Base-by-base conservation (phyloP, 768 basidiomycete genomes). In the Naematelia encephala region DNA sequence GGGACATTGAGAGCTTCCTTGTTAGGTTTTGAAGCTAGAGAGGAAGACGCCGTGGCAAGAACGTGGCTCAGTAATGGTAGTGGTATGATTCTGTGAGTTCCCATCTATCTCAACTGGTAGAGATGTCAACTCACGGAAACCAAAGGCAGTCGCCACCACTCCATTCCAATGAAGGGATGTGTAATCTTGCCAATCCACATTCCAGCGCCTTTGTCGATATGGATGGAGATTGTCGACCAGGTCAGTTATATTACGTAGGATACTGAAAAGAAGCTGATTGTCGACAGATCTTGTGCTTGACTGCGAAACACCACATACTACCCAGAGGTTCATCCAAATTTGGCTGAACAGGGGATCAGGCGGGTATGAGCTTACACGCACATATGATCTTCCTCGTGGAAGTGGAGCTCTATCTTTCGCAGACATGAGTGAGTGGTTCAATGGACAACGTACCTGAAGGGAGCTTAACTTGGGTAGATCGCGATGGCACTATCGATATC, bases 401-500 rank as follows among this genome's bases (percentile, higher is more conserved):
- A 81, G 85, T 3, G 91, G 90, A 63, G 79, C 86, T 0, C 83
- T 98, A 25, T 83, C 87, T 0, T 98, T 99, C 66, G 91, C 88
- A 42, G 94, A 99, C 64, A 83, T 98, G 64, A 89, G 92, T 90
- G 57, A 81, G 77, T 56, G 30, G 3, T n/a, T 45, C 45, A n/a
- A n/a, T n/a, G n/a, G n/a, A n/a, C n/a, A n/a, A n/a, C n/a, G n/a
- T n/a, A n/a, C n/a, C n/a, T n/a, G n/a, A n/a, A n/a, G n/a, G n/a
- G n/a, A n/a, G n/a, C n/a, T 8, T 48, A 26, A 5, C 11, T 21
- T 8, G 19, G 5, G 3, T 55, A 78, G 93, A 98, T 70, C 86
- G 96, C 5, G 96, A 98, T 67, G 96, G 96, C 0, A 93, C 94
- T 0, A 88, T 98, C 28, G 96, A 98, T 75, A 85, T 98, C 82